These are phyloP conservation scores for Pseudozyma flocculosa DNA, from an alignment of 1,284 basidiomycete species.

Conservation along the genomic window DNA sequence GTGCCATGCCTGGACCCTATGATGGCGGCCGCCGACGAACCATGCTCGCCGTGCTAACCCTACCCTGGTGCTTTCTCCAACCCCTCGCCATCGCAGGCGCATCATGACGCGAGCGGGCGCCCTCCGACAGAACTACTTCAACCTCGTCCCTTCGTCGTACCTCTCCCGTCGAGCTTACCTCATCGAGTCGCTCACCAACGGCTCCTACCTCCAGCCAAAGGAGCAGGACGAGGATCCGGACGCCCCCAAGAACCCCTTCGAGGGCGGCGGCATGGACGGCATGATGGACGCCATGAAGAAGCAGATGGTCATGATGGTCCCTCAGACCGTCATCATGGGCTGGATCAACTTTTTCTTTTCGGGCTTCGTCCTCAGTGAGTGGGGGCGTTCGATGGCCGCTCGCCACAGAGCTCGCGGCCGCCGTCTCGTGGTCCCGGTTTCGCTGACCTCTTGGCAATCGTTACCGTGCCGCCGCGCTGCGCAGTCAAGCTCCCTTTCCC, in stretches of 20 bases:
- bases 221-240: slow-evolving; percentile 35
- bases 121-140: slow-evolving; percentile 43
- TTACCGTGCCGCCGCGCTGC: no score
- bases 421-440: no score
- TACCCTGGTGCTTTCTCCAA: no score
- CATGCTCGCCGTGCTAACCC: not conserved
- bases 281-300: slow-evolving; percentile 99
- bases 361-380: slow-evolving; percentile 88
- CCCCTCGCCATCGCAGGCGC: slow-evolving; percentile 23
- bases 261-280: slow-evolving; percentile 85
- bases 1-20: not conserved
- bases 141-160: slow-evolving; percentile 45
- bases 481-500: slow-evolving; percentile 89
- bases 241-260: slow-evolving; percentile 66
- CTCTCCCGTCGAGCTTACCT: slow-evolving; percentile 37
- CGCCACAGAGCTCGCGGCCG: no score
- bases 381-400: not conserved
- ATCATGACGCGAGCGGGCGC: slow-evolving; percentile 41
- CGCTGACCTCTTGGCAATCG: no score
- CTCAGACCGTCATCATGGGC: slow-evolving; percentile 91
- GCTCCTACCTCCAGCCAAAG: slow-evolving; percentile 47
- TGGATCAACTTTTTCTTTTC: slow-evolving; percentile 99
- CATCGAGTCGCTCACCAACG: slow-evolving; percentile 41
- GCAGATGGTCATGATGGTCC: slow-evolving; percentile 74
- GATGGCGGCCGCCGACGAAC: not conserved